Conservation (phyloP, 192 early-diverging fungal genomes). For the Rhizophagus clarus region DNA sequence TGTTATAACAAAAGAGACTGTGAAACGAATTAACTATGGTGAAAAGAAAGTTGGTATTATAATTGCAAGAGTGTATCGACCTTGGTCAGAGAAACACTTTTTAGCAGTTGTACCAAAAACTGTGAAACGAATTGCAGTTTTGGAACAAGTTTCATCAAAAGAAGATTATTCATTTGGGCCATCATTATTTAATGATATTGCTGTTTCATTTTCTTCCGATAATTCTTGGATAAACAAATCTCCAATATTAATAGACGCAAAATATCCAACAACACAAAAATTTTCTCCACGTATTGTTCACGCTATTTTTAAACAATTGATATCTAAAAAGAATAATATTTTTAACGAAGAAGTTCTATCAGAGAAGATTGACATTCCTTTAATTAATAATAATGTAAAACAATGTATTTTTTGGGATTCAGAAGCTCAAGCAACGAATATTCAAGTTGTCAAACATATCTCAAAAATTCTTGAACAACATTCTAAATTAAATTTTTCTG, state of each 20-base stretch:
- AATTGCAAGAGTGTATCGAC: conserved; percentile 77
- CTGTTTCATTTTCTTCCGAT: conserved; percentile 57
- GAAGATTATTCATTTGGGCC: conserved; percentile 34
- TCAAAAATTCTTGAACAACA: conserved; percentile 43
- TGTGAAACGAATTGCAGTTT: conserved; percentile 70
- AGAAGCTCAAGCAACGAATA: conserved; percentile 50
- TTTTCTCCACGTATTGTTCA: conserved; percentile 38
- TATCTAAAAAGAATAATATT: neutral
- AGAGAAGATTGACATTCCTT: conserved; percentile 24
- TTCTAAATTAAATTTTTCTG: conserved; percentile 43
- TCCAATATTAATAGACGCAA: conserved; percentile 47
- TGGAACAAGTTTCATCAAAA: conserved; percentile 60
- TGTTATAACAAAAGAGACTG: conserved; percentile 51
- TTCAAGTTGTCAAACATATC: conserved; percentile 52
- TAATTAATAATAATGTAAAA: conserved; percentile 41
- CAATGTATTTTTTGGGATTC: conserved; percentile 65
- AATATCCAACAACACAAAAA: conserved; percentile 38
- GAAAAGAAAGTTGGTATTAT: conserved; percentile 66
- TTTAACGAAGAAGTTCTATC: conserved; percentile 39
- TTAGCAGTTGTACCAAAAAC: conserved; percentile 66
- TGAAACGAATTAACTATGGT: conserved; percentile 37
- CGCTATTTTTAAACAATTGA: conserved; percentile 44
- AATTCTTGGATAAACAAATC: conserved; percentile 48
- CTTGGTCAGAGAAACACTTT: conserved; percentile 81
- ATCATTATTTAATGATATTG: conserved; percentile 71